Base-by-base conservation (phyloP, 2,329 filamentous ascomycete genomes). In the Aspergillus sp. region DNA sequence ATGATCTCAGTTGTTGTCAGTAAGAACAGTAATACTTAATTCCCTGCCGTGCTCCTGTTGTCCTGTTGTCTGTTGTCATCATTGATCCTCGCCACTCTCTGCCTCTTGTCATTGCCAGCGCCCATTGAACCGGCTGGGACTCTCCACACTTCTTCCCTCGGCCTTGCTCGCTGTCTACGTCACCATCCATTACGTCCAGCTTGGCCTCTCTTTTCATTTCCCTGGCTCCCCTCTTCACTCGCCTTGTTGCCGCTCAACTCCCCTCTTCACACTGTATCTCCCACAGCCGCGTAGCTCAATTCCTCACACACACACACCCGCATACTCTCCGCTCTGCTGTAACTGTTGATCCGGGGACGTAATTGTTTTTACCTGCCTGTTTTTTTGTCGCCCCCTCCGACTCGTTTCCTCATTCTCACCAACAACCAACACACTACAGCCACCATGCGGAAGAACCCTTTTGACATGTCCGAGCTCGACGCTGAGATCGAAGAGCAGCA, bases 401-500 rank as follows among this genome's bases (percentile, higher is more conserved):
- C 35, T 33, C 45, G 15, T 48, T 44, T 27, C 27, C 43, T 44
- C 55, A 41, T 19, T 33, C 41, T 21, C 54, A 31, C 43, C 37
- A 39, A 35, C 23, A 55, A 48, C 14, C 17, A 55, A 48, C 14
- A 54, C 48, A 44, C 47, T n/a, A 37, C 55, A 48, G 44, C 37
- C 53, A 51, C 51, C 27, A 57, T 41, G 27, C 50, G 63, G 49
- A 63, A 66, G 21, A 73, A 73, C 55, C 71, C 71, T 23, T 73
- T 73, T 52, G 70, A 73, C 47, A 64, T 73, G 62, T 66, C 70
- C 37, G 66, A 64, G 21, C 57, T 65, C 27, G 62, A 64, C 52
- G 54, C 64, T 24, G 57, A 65, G 24, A 55, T 67, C 8, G 64
- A 65, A 43, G 54, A 59, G 21, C 53, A 61, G 19, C 56, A 61